Conservation (phyloP, 352 stramenopile genomes). For the Phytophthora tentaculata region DNA sequence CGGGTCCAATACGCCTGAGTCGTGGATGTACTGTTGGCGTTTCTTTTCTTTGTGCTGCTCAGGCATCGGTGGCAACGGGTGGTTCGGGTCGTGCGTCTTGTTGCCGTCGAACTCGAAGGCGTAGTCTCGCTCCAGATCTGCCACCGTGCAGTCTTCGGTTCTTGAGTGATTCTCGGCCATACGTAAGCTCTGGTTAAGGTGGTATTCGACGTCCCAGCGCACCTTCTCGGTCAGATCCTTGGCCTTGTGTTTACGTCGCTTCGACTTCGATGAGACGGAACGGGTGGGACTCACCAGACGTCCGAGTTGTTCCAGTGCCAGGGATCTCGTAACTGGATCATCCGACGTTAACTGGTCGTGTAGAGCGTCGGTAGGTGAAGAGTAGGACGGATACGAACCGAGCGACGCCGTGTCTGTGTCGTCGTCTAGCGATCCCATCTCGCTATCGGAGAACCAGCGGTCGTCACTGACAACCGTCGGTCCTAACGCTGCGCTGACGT, state of each 20-base stretch:
- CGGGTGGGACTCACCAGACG: constrained; percentile 38
- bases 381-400: constrained; percentile 1
- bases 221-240: constrained; percentile 43
- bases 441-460: constrained; percentile 37
- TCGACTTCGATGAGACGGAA: constrained; percentile 4
- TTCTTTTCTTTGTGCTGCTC: constrained; percentile 36
- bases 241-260: constrained; percentile 18
- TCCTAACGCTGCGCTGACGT: constrained; percentile 49
- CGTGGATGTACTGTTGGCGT: constrained; percentile 46
- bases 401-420: constrained; percentile 28
- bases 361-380: too few relatives aligned
- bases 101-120: constrained; percentile 42
- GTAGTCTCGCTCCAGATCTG: constrained; percentile 48
- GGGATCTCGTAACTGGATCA: constrained; percentile 41
- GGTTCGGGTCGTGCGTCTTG: constrained; percentile 38
- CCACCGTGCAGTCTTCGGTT: constrained; percentile 30
- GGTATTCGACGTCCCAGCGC: constrained; percentile 39
- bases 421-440: constrained; percentile 21
- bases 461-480: constrained; percentile 48
- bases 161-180: constrained; percentile 32
- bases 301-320: constrained; percentile 43
- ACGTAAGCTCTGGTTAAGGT: constrained; percentile 44
- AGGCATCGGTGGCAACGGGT: constrained; percentile 46
- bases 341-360: constrained; percentile 41
- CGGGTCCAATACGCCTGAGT: constrained; percentile 41